Evolutionary conservation across 2,329 filamentous ascomycete species (phyloP).

Genomic region (Nannizziopsis arthrosporioides): DNA sequence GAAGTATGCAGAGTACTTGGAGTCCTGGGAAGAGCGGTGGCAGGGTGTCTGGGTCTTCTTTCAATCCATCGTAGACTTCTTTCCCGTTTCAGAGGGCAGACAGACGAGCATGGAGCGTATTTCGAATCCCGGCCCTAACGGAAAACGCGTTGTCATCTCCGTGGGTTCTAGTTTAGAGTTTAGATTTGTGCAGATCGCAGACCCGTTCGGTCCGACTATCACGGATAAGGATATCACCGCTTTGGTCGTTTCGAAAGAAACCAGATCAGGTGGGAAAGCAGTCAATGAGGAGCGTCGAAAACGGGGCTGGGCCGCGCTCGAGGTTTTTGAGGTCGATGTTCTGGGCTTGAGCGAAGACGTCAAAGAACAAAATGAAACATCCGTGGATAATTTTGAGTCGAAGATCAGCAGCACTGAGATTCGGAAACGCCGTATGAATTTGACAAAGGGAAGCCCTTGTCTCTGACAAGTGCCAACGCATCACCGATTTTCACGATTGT

Average conservation of each 20-base stretch:
- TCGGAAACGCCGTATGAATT: slow-evolving; percentile 40
- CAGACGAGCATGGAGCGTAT: slow-evolving; percentile 23
- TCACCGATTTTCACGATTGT: slow-evolving; percentile 1
- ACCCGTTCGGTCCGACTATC: slow-evolving; percentile 83
- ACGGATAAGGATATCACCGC: slow-evolving; percentile 66
- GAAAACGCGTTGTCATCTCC: slow-evolving; percentile 25
- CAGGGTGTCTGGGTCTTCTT: slow-evolving; percentile 61
- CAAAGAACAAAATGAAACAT: slow-evolving; percentile 31
- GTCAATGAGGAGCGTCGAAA: slow-evolving; percentile 74
- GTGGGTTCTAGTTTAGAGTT: slow-evolving; percentile 43
- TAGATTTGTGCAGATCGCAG: slow-evolving; percentile 72
- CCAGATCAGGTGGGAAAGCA: slow-evolving; percentile 65
- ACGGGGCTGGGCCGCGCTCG: slow-evolving; percentile 62
- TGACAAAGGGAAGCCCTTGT: slow-evolving; percentile 22
- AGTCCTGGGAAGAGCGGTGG: slow-evolving; percentile 68
- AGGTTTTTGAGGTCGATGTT: slow-evolving; percentile 82
- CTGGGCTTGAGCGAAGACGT: slow-evolving; percentile 55
- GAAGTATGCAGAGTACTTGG: slow-evolving; percentile 68
- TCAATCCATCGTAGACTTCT: slow-evolving; percentile 43
- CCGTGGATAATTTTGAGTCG: slow-evolving; percentile 53
- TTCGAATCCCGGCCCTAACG: slow-evolving; percentile 30
- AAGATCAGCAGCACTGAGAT: slow-evolving; percentile 93
- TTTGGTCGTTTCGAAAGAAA: slow-evolving; percentile 80
- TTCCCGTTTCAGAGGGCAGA: slow-evolving; percentile 40
- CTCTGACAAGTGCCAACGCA: slow-evolving; percentile 10